Conservation (phyloP, 169 alveolate genomes). For the Theileria parva region DNA sequence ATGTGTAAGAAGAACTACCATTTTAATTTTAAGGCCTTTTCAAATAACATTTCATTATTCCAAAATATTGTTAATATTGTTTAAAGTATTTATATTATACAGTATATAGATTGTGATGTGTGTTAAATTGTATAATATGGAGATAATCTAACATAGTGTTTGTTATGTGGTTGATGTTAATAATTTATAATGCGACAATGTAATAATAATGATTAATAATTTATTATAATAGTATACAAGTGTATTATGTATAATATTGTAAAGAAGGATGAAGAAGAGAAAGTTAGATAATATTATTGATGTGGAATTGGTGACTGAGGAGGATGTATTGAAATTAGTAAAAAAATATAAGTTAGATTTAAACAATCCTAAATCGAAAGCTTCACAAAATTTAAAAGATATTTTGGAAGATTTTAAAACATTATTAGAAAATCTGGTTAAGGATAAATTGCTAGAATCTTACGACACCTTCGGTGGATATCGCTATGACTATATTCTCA, state of each 20-base stretch:
- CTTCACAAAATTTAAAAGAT: neutral
- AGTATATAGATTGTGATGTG: neutral
- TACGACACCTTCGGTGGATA: neutral
- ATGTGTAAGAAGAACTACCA: neutral
- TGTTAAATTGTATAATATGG: too few species aligned
- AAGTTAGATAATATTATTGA: neutral
- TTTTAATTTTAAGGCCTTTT: neutral
- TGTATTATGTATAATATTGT: neutral
- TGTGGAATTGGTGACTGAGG: neutral
- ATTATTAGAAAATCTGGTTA: neutral
- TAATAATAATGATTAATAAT: too few species aligned
- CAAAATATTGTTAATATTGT: neutral
- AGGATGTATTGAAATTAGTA: neutral
- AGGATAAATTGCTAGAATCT: neutral
- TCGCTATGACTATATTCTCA: slow-evolving; percentile 4
- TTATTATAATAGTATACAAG: neutral
- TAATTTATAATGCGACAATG: too few species aligned
- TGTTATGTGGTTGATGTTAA: neutral
- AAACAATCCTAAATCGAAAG: neutral
- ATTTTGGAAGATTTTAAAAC: slow-evolving; percentile 2
- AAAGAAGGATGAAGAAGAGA: neutral
- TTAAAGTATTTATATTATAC: too few species aligned
- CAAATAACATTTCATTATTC: neutral
- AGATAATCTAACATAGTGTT: neutral
- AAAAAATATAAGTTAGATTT: neutral